These are phyloP conservation scores for Trichoderma erinaceum DNA, from an alignment of 495 filamentous ascomycete genomes.

Conservation along the genomic window DNA sequence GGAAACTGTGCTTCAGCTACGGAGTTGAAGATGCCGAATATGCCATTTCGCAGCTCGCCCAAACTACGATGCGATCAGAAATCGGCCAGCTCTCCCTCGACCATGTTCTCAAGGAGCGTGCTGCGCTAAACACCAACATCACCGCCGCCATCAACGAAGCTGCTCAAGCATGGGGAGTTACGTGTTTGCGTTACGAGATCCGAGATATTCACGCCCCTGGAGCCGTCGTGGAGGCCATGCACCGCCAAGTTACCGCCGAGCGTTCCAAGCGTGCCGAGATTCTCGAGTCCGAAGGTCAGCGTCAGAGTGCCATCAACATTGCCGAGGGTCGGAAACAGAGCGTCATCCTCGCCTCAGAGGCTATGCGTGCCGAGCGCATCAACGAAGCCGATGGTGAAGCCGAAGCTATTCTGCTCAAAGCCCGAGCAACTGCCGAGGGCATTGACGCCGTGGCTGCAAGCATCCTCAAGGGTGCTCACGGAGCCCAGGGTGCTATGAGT, in stretches of 20 bases:
- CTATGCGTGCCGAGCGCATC: constrained; percentile 81
- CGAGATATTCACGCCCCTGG: constrained; percentile 95
- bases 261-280: constrained; percentile 96
- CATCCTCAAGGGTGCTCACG: constrained; percentile 62
- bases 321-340: constrained; percentile 94
- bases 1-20: constrained; percentile 53
- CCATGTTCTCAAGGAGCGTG: constrained; percentile 94
- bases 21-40: constrained; percentile 98
- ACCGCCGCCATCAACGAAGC: constrained; percentile 97
- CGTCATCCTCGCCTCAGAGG: constrained; percentile 92
- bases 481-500: constrained; percentile 75
- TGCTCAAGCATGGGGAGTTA: constrained; percentile 91
- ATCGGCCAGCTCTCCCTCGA: constrained; percentile 95
- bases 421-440: constrained; percentile 77
- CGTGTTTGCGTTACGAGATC: constrained; percentile 95
- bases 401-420: constrained; percentile 81
- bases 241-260: constrained; percentile 94
- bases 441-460: constrained; percentile 76
- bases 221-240: constrained; percentile 92
- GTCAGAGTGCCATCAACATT: constrained; percentile 96
- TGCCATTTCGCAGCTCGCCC: constrained; percentile 93
- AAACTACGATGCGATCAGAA: constrained; percentile 97
- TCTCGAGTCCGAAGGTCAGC: constrained; percentile 88
- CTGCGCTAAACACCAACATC: constrained; percentile 93
- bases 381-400: constrained; percentile 88